phyloP scores from a whole-genome alignment of 139 green algal genomes.

The Parachlorella kessleri region DNA sequence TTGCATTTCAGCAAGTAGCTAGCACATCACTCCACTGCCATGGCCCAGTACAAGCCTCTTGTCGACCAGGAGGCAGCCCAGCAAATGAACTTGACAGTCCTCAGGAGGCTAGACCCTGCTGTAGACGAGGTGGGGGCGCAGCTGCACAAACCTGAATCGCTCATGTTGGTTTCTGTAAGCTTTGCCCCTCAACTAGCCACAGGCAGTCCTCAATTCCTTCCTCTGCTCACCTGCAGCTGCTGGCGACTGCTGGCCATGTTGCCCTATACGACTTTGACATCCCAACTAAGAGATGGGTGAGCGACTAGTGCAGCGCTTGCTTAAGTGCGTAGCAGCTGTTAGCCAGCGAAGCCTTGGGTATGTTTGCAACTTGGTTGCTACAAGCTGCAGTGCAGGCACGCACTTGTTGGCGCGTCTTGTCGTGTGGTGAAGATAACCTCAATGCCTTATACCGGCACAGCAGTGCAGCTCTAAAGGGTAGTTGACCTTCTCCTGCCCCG shows the following conservation, averaged over 20 bases:
- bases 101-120: slow-evolving; percentile 62
- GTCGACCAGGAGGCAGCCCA: slow-evolving; percentile 44
- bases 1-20: too few species aligned
- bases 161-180: too few species aligned
- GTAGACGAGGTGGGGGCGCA: slow-evolving; percentile 56
- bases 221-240: slow-evolving; percentile 34
- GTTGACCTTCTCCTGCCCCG: neutral
- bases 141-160: too few species aligned
- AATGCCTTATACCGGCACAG: too few species aligned
- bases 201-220: slow-evolving; percentile 2
- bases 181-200: too few species aligned
- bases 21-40: too few species aligned
- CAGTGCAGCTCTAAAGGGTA: neutral
- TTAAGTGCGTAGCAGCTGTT: too few species aligned
- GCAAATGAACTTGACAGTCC: slow-evolving; percentile 63
- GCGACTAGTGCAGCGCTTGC: neutral
- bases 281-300: slow-evolving; percentile 67
- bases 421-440: too few species aligned
- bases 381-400: too few species aligned
- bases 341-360: too few species aligned
- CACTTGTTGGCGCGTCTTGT: too few species aligned
- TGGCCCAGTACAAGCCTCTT: slow-evolving; percentile 41
- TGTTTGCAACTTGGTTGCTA: too few species aligned
- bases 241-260: slow-evolving; percentile 74
- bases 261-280: slow-evolving; percentile 82